Evolutionary conservation across 2,329 filamentous ascomycete genomes (phyloP).

Genomic region (Xylaria multiplex): DNA sequence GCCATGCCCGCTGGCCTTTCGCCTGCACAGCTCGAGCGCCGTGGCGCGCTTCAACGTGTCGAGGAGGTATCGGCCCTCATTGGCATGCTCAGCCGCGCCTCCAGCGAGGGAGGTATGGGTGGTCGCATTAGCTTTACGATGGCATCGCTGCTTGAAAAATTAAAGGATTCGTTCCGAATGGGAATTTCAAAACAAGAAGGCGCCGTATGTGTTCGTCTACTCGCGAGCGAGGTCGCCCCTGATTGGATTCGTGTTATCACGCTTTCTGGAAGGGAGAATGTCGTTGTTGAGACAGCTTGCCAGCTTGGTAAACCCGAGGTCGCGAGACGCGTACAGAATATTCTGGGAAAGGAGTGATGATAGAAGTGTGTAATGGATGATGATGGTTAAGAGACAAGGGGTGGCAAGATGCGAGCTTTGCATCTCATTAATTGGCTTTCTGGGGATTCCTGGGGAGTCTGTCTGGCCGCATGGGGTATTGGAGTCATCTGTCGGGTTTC

Average conservation of each 20-base stretch:
- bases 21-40: conserved; percentile 67
- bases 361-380: background rate
- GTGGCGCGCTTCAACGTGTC: conserved; percentile 72
- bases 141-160: conserved; percentile 68
- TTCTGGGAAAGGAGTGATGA: conserved; percentile 38
- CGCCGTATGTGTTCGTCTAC: conserved; percentile 59
- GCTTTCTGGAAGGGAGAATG: conserved; percentile 65
- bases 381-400: background rate
- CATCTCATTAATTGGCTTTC: background rate
- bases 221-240: conserved; percentile 65
- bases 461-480: conserved; percentile 2
- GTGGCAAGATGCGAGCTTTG: background rate
- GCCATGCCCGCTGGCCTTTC: conserved; percentile 58
- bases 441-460: background rate
- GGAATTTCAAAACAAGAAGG: conserved; percentile 65
- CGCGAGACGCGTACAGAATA: conserved; percentile 44
- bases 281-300: conserved; percentile 61
- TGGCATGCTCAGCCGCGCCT: conserved; percentile 67
- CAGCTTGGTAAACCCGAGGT: conserved; percentile 51
- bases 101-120: conserved; percentile 56
- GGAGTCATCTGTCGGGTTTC: conserved; percentile 2
- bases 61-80: conserved; percentile 75
- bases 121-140: conserved; percentile 73
- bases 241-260: conserved; percentile 65
- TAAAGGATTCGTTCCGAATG: conserved; percentile 72